phyloP scores from a whole-genome alignment of 1,284 basidiomycete genomes.

The Ceratobasidium sp. region DNA sequence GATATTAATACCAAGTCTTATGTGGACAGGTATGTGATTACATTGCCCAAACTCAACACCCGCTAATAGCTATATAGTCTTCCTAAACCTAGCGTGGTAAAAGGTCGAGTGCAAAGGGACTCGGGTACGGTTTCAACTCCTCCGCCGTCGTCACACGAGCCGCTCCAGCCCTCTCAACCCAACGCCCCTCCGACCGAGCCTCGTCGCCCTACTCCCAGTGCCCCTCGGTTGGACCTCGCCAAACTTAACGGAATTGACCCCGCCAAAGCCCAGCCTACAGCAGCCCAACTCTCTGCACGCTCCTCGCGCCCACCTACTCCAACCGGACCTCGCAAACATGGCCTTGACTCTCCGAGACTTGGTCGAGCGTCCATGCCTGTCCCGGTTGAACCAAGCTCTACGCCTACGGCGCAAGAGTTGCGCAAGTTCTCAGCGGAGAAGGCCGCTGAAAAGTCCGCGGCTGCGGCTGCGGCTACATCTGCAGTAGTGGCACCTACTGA shows the following conservation, averaged over 20 bases:
- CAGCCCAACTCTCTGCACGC: constrained; percentile 24
- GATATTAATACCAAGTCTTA: constrained; percentile 36
- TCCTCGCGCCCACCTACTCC: constrained; percentile 38
- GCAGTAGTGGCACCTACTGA: constrained; percentile 4
- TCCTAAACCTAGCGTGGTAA: constrained; percentile 33
- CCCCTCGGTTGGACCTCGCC: constrained; percentile 35
- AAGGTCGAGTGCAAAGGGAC: constrained; percentile 36
- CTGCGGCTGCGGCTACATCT: neutral
- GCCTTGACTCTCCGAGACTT: constrained; percentile 31
- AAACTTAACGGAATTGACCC: constrained; percentile 23
- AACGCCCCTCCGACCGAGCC: constrained; percentile 44
- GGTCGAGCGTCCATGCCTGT: constrained; percentile 68
- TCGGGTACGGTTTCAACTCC: constrained; percentile 2
- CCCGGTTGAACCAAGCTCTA: constrained; percentile 80
- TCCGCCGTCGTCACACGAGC: constrained; percentile 50
- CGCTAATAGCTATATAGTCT: constrained; percentile 3
- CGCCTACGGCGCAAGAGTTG: constrained; percentile 81
- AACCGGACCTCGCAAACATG: constrained; percentile 37
- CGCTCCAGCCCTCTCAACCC: constrained; percentile 51
- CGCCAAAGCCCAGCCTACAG: constrained; percentile 51
- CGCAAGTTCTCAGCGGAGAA: constrained; percentile 55
- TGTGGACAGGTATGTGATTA: constrained; percentile 50
- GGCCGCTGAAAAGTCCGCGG: constrained; percentile 27
- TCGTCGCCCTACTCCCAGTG: constrained; percentile 37
- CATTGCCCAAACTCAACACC: neutral